Base-by-base conservation (phyloP, 768 basidiomycete species). In the Lactarius sanguifluus region DNA sequence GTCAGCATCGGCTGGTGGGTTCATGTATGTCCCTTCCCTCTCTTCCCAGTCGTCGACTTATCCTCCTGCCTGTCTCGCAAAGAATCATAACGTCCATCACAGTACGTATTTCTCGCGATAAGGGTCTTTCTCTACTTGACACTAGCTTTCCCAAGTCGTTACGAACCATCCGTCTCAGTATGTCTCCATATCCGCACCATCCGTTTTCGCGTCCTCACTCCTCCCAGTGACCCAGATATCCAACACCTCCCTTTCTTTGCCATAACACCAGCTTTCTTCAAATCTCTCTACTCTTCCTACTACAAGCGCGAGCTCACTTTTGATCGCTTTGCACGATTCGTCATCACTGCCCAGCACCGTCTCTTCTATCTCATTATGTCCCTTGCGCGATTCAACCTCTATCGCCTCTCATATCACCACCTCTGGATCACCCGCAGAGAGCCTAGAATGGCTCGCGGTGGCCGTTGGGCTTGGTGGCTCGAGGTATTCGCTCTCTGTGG, bases 1-100 rank as follows among this genome's bases (percentile, higher is more conserved):
- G 80, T 99, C 61, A 97, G 95, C 74, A 83, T 97, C 28, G 93
- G 95, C 47, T 99, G 97, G 97, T 99, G 96, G 96, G 92, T 94
- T 47, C 85, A 95, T 75, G 95, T 96, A 72, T 79, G 94, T 86
- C 18, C 41, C n/a, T n/a, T 15, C 5, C 20, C 38, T 40, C 30
- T n/a, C 36, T 64, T 13, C 52, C 64, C n/a, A 65, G 60, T 2
- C 60, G 45, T 65, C 60, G 45, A 30, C 38, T 18, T 40, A 50
- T 36, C n/a, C 32, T 61, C 40, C 70, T 38, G 36, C 40, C 55
- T 70, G 62, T 61, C 64, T 64, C 34, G 69, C 57, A 59, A 69
- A 93, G 91, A 93, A 91, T 74, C 97, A 99, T 75, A 97, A 98
- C 72, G 87, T 96, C 57, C 96, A 98, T 79, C 96, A 98, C 78